Conservation (phyloP, 2,329 filamentous ascomycete species). For the Microsporum ferrugineum region DNA sequence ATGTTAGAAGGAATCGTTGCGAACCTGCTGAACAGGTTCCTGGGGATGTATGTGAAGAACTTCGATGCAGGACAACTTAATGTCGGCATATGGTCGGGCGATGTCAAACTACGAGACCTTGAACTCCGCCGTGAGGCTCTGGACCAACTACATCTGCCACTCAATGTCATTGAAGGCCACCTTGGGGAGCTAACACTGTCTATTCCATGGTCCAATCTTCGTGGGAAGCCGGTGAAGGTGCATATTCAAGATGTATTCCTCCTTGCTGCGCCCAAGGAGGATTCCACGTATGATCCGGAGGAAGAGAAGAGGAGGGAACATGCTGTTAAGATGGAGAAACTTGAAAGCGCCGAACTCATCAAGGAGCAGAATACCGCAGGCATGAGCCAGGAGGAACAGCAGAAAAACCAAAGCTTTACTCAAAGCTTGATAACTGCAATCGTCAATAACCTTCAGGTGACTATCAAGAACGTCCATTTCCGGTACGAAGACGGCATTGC, state of each 20-base stretch:
- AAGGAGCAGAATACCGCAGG: conserved; percentile 89
- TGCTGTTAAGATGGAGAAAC: conserved; percentile 95
- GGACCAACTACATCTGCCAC: conserved; percentile 88
- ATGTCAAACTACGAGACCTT: conserved; percentile 88
- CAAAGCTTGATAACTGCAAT: conserved; percentile 91
- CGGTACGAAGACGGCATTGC: conserved; percentile 97
- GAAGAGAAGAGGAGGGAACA: conserved; percentile 82
- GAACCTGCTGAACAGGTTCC: conserved; percentile 93
- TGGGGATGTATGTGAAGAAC: conserved; percentile 99
- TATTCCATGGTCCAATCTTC: conserved; percentile 95
- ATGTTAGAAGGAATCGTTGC: conserved; percentile 98
- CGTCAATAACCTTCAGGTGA: conserved; percentile 95
- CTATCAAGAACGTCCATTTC: conserved; percentile 95
- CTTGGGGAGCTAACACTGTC: conserved; percentile 81
- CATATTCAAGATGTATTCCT: conserved; percentile 96
- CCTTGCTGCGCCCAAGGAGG: conserved; percentile 87
- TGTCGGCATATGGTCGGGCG: conserved; percentile 96
- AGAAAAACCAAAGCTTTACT: conserved; percentile 96
- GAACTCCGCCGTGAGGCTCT: conserved; percentile 89
- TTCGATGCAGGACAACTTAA: conserved; percentile 97
- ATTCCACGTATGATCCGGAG: conserved; percentile 82
- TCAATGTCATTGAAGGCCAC: conserved; percentile 94
- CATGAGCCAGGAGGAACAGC: conserved; percentile 86
- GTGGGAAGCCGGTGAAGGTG: conserved; percentile 86
- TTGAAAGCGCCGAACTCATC: conserved; percentile 88